Evolutionary conservation across 2,329 filamentous ascomycete genomes (phyloP), one percentile per base, ranked within the genome.

Genomic region (Trichoderma guizhouense): DNA sequence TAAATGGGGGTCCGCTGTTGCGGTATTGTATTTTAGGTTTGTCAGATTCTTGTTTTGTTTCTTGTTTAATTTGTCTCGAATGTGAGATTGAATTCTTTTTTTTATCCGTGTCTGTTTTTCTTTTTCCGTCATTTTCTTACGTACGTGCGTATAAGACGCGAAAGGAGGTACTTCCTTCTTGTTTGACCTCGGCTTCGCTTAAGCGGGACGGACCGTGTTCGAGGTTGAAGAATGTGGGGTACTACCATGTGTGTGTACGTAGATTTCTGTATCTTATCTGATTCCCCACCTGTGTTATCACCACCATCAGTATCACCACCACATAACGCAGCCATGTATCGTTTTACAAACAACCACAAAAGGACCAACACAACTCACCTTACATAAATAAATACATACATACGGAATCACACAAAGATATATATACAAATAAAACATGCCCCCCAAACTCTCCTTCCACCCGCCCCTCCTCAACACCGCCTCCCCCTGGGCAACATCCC

Each of bases 381-480:
- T 11, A 3, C 36, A 47, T 55, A 24, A 14, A 57, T 11, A 57
- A 18, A 28, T 2, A 28, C 28, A 28, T 6, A 28, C 28, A 28
- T 28, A 28, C 26, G 26, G 26, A 28, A 28, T 28, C 26, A 28
- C 26, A 28, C 26, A 28, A 5, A 28, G 26, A 28, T 28, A 28
- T 28, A 28, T 28, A 28, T 28, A 28, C 26, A 24, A 14, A 28
- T 28, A 57, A 18, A 58, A 60, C 3, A 72, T 76, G 76, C 6
- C 75, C 6, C 77, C 76, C 1, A 70, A 60, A 9, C 79, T 92
- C 11, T 65, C 75, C 8, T 88, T 94, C 72, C 76, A 83, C 57
- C 91, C 91, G 0, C 91, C 91, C 0, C 83, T 95, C 7, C 83
- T 94, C 74, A 95, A 95, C 81, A 92, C 92, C 0, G 89, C 93